Evolutionary conservation across 2,329 filamentous ascomycete genomes (phyloP).

Genomic region (Penicillium hordei): DNA sequence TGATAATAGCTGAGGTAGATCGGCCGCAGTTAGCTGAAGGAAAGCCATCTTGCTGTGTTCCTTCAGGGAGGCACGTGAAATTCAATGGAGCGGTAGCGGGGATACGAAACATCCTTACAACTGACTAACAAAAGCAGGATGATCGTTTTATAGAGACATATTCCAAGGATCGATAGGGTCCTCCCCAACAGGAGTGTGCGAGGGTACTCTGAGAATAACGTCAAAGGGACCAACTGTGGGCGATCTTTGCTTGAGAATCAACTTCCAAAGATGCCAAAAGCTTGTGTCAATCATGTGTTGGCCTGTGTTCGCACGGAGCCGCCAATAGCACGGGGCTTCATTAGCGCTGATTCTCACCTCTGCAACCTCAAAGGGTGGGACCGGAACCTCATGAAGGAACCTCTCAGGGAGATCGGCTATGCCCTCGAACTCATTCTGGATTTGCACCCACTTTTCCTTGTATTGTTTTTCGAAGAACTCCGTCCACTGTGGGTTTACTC

Average conservation of each 20-base stretch:
- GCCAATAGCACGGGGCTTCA: background rate
- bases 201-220: background rate
- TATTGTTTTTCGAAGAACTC: background rate
- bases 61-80: background rate
- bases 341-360: background rate
- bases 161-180: background rate
- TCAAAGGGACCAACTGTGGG: background rate
- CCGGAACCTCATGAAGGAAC: background rate
- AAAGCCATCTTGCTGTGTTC: too few relatives aligned
- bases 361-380: background rate
- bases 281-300: background rate
- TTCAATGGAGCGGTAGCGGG: background rate
- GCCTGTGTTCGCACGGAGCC: background rate
- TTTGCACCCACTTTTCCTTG: background rate
- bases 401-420: constrained; percentile 3
- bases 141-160: background rate
- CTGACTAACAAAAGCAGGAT: background rate
- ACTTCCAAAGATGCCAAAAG: constrained; percentile 5
- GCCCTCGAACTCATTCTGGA: background rate
- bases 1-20: background rate
- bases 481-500: background rate
- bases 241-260: background rate
- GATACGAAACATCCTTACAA: background rate
- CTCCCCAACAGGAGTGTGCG: background rate
- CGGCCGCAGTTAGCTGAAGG: background rate